phyloP scores from a whole-genome alignment of 2,329 filamentous ascomycete genomes.

The Scedosporium minutisporum region DNA sequence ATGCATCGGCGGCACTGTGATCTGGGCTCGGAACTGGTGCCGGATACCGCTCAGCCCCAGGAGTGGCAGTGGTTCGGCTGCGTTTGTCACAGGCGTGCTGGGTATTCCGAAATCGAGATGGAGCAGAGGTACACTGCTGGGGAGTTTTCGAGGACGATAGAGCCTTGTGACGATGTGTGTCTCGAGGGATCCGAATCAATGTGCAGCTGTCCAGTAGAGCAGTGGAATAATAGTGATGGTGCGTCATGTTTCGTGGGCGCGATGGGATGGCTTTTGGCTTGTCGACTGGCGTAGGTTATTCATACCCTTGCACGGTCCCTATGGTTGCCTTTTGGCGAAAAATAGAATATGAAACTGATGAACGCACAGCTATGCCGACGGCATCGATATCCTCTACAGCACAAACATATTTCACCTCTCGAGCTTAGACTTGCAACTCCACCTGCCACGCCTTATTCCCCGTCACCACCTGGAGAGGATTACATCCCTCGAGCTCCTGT shows the following conservation, averaged over 20 bases:
- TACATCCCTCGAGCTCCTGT: conserved; percentile 10
- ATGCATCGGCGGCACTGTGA: conserved; percentile 4
- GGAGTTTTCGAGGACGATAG: too few relatives aligned
- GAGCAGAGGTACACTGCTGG: too few relatives aligned
- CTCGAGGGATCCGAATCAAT: background rate
- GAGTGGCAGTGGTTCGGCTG: conserved; percentile 17
- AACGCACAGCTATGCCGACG: conserved; percentile 16
- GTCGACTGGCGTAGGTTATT: conserved; percentile 16
- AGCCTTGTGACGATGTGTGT: background rate
- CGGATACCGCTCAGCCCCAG: conserved; percentile 4
- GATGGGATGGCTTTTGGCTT: conserved; percentile 20
- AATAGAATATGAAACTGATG: background rate
- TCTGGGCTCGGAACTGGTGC: conserved; percentile 7
- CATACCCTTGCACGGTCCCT: background rate
- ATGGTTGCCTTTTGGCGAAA: background rate
- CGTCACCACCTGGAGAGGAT: conserved; percentile 9
- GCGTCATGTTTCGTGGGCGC: conserved; percentile 14
- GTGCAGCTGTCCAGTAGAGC: background rate
- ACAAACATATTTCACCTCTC: conserved; percentile 18
- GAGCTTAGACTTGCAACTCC: background rate
- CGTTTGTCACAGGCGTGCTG: conserved; percentile 16
- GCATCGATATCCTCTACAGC: conserved; percentile 17
- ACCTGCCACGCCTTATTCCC: conserved; percentile 10
- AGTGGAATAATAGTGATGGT: background rate
- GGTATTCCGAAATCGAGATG: background rate